phyloP scores from a whole-genome alignment of 768 basidiomycete genomes.

The Mycena haematopus region DNA sequence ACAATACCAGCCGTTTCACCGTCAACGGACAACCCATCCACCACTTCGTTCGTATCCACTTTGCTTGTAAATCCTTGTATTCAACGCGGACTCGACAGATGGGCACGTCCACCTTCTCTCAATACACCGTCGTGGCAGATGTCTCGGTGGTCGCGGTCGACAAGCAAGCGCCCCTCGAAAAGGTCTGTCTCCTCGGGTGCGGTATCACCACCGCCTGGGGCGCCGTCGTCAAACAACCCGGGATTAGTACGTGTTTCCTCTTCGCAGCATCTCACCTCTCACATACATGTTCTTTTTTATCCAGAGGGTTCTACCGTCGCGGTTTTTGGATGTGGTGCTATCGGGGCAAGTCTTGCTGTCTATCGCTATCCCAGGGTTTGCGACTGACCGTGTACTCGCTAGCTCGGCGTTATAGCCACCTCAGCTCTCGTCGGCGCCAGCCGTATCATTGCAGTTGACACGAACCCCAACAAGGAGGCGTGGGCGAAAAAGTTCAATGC shows the following conservation, averaged over 20 bases:
- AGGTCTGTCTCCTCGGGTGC: slow-evolving; percentile 95
- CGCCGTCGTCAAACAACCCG: slow-evolving; percentile 89
- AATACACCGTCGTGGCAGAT: slow-evolving; percentile 98
- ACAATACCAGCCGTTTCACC: slow-evolving; percentile 86
- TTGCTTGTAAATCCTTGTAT: background rate
- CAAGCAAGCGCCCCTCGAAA: slow-evolving; percentile 86
- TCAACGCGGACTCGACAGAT: slow-evolving; percentile 59
- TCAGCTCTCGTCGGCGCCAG: slow-evolving; percentile 78
- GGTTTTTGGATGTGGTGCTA: slow-evolving; percentile 96
- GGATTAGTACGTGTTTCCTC: slow-evolving; percentile 64
- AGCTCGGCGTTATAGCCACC: slow-evolving; percentile 86
- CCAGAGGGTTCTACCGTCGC: slow-evolving; percentile 87
- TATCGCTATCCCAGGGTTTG: background rate
- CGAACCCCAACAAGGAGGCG: slow-evolving; percentile 81
- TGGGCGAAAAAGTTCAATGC: slow-evolving; percentile 96
- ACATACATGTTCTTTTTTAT: background rate
- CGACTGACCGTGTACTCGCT: background rate
- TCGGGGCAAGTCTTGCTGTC: slow-evolving; percentile 55
- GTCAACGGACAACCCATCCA: slow-evolving; percentile 85
- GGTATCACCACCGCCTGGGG: slow-evolving; percentile 99
- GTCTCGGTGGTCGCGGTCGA: slow-evolving; percentile 94
- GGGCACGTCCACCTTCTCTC: slow-evolving; percentile 99
- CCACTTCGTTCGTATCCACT: slow-evolving; percentile 76
- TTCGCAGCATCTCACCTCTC: slow-evolving; percentile 4
- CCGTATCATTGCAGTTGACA: slow-evolving; percentile 92